phyloP scores from a whole-genome alignment of 768 basidiomycete species.

The Amanita fuliginea region DNA sequence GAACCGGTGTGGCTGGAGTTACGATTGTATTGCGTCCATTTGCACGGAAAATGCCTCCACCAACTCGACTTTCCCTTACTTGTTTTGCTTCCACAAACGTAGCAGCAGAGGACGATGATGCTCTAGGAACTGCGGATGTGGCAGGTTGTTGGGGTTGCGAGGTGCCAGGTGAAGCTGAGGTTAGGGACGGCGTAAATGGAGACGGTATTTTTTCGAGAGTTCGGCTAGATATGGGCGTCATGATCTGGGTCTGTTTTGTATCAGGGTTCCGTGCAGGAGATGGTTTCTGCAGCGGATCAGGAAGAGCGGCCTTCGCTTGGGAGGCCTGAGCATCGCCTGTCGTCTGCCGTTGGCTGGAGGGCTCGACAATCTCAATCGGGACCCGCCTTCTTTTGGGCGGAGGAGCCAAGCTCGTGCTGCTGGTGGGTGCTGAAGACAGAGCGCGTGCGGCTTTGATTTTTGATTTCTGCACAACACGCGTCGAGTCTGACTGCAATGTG shows the following conservation, averaged over 20 bases:
- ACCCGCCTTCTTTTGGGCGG: constrained; percentile 41
- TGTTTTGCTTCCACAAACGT: constrained; percentile 53
- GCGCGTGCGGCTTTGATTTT: constrained; percentile 12
- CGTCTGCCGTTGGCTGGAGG: constrained; percentile 6
- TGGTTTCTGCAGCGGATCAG: neutral
- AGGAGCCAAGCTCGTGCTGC: constrained; percentile 5
- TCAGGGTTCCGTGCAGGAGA: neutral
- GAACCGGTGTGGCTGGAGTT: constrained; percentile 9
- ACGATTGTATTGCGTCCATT: constrained; percentile 55
- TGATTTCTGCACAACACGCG: constrained; percentile 15
- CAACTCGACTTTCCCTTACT: constrained; percentile 40
- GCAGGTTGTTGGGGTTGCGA: constrained; percentile 8
- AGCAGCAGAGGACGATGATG: constrained; percentile 15
- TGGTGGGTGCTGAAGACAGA: constrained; percentile 6
- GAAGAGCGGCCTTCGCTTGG: neutral
- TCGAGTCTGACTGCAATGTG: neutral
- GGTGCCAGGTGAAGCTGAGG: neutral
- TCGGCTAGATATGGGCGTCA: constrained; percentile 16
- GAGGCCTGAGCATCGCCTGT: neutral
- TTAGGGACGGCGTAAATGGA: neutral
- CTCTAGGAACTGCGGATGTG: constrained; percentile 2
- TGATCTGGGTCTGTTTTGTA: constrained; percentile 2
- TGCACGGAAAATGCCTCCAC: constrained; percentile 65
- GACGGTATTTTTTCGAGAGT: constrained; percentile 12
- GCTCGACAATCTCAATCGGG: constrained; percentile 52